phyloP scores from a whole-genome alignment of 208 protist genomes.

The Trichomonas gallinae region DNA sequence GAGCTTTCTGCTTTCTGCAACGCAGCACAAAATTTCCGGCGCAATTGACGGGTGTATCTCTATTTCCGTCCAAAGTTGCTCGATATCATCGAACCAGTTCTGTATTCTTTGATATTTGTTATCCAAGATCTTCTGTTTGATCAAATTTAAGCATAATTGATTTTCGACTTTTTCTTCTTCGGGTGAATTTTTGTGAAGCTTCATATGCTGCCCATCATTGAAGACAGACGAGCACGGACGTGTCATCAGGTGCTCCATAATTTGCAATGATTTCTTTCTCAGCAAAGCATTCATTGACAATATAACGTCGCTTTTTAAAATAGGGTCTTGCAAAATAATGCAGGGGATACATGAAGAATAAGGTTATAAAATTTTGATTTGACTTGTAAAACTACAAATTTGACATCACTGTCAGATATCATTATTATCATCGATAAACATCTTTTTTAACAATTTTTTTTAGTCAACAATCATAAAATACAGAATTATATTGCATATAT shows the following conservation, averaged over 20 bases:
- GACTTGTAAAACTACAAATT: too few species aligned
- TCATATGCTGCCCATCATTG: background rate
- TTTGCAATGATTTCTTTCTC: background rate
- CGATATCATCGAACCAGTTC: background rate
- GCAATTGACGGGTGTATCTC: background rate
- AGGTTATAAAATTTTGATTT: too few species aligned
- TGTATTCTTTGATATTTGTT: background rate
- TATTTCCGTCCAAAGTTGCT: background rate
- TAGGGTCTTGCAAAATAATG: too few species aligned
- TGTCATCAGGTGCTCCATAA: background rate
- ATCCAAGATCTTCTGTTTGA: background rate
- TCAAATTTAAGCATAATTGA: background rate
- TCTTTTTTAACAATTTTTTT: too few species aligned
- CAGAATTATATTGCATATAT: too few species aligned
- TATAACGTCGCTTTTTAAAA: too few species aligned
- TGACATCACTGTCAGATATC: too few species aligned
- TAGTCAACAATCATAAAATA: too few species aligned
- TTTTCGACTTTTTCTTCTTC: background rate
- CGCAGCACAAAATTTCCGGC: background rate
- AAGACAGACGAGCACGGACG: background rate
- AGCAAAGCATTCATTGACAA: background rate
- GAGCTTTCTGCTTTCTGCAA: background rate
- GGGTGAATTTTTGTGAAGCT: background rate
- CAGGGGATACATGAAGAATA: too few species aligned
- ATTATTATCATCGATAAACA: too few species aligned